Evolutionary conservation across 2,329 filamentous ascomycete genomes (phyloP).

Genomic region (Alternaria rosae): DNA sequence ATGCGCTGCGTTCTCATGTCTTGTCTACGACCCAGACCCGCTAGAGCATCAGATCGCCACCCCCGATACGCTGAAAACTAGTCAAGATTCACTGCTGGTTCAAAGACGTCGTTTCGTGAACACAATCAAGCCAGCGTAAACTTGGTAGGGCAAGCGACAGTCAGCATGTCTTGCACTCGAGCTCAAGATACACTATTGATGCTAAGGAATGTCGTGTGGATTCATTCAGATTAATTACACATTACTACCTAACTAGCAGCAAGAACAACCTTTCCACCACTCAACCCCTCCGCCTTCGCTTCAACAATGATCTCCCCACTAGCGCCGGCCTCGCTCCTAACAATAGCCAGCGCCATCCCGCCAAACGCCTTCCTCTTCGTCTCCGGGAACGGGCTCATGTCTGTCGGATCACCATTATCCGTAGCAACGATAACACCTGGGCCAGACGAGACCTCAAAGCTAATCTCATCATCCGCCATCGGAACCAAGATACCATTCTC

Average conservation of each 20-base stretch:
- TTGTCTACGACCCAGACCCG: background rate
- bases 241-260: conserved; percentile 1
- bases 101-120: background rate
- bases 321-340: conserved; percentile 19
- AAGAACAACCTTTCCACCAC: conserved; percentile 9
- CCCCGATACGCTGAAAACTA: background rate
- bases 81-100: background rate
- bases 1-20: background rate
- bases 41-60: background rate
- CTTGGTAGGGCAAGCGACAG: background rate
- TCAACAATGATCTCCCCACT: conserved; percentile 23
- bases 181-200: background rate
- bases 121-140: background rate
- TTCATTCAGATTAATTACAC: background rate
- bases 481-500: conserved; percentile 55
- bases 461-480: conserved; percentile 52
- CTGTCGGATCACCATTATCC: conserved; percentile 36
- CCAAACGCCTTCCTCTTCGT: conserved; percentile 34
- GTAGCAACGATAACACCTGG: conserved; percentile 52
- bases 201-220: background rate
- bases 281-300: conserved; percentile 12
- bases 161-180: background rate
- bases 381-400: conserved; percentile 33
- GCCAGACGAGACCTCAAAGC: conserved; percentile 53
- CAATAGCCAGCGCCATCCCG: conserved; percentile 35